phyloP scores from a whole-genome alignment of 1,284 basidiomycete species.

The Apiotrichum sp. region DNA sequence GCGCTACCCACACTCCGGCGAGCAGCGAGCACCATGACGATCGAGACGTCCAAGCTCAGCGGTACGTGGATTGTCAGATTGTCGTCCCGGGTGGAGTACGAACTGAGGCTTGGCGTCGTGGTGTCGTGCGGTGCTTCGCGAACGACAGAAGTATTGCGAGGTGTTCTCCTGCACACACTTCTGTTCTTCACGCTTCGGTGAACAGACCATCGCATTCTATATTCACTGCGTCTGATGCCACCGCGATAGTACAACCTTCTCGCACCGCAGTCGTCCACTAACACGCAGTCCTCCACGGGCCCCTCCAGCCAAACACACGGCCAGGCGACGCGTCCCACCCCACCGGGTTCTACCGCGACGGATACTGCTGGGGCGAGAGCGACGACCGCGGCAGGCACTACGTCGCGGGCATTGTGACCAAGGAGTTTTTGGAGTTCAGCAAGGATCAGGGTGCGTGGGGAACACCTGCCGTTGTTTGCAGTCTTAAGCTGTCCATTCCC shows the following conservation, averaged over 20 bases:
- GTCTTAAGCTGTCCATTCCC: too few relatives aligned
- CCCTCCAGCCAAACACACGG: conserved; percentile 33
- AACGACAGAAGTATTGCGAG: too few relatives aligned
- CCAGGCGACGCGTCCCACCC: conserved; percentile 30
- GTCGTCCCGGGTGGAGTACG: too few relatives aligned
- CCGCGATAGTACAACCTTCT: neutral
- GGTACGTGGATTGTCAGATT: conserved; percentile 19
- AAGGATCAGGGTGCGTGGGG: conserved; percentile 30
- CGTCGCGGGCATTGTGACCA: conserved; percentile 37
- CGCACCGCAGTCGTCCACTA: neutral
- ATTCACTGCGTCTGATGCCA: neutral
- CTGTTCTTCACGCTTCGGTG: neutral
- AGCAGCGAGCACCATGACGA: conserved; percentile 32
- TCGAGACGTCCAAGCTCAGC: conserved; percentile 30
- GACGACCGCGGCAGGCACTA: conserved; percentile 39
- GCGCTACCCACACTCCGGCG: too few relatives aligned
- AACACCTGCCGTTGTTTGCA: too few relatives aligned
- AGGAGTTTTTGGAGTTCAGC: conserved; percentile 42
- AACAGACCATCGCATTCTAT: neutral
- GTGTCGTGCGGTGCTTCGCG: too few relatives aligned
- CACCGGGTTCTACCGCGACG: conserved; percentile 41
- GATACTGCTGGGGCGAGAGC: conserved; percentile 36
- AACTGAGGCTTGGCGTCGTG: too few relatives aligned
- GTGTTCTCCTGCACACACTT: too few relatives aligned
- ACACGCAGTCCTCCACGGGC: conserved; percentile 31